Base-by-base conservation (phyloP, 2,329 filamentous ascomycete genomes). In the Cladorrhinum sp. region DNA sequence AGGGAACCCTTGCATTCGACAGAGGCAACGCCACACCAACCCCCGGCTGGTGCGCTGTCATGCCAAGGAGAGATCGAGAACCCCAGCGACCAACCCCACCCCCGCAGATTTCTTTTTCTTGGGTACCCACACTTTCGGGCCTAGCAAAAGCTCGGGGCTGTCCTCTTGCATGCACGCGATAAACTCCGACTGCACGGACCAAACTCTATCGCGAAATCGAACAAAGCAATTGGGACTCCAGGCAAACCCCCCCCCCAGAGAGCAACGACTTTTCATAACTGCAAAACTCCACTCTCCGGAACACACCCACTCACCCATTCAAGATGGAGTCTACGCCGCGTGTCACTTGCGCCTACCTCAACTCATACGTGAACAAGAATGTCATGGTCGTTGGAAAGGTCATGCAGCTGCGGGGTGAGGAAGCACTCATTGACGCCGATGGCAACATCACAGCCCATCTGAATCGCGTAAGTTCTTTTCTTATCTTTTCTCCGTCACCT, bases 301-400 rank as follows among this genome's bases (percentile, higher is more conserved):
- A 50, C 36, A 30, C 16, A 36, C 26, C 26, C 58, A 49, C 21
- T 24, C 46, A 3, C 39, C 14, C 20, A 20, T 14, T 21, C 30
- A 33, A 26, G 16, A 94, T 94, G 90, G 82, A 93, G 71, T 81
- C 82, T 24, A 85, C 92, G 54, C 94, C 95, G 28, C 92, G 95
- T 74, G 86, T 97, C 73, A 91, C 90, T 53, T 89, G 90, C 57
- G 78, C 82, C 46, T 90, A 94, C 76, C 88, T 98, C 61, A 86
- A 92, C 72, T 82, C 82, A 71, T 96, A 93, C 77, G 81, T 87
- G 66, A 81, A 82, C 67, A 83, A 85, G 66, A 90, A 90, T 64
- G 90, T 98, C 64, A 92, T 92, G 69, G 81, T 98, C 59, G 82
- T 96, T 4, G 95, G 95, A 70, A 92, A 89, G 70, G 92, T 98